Percentiles rank a stretch among this genome's conserved stretches.
phyloP scores from a whole-genome alignment of 2,329 filamentous ascomycete species.

The Apiospora kogelbergensis region DNA sequence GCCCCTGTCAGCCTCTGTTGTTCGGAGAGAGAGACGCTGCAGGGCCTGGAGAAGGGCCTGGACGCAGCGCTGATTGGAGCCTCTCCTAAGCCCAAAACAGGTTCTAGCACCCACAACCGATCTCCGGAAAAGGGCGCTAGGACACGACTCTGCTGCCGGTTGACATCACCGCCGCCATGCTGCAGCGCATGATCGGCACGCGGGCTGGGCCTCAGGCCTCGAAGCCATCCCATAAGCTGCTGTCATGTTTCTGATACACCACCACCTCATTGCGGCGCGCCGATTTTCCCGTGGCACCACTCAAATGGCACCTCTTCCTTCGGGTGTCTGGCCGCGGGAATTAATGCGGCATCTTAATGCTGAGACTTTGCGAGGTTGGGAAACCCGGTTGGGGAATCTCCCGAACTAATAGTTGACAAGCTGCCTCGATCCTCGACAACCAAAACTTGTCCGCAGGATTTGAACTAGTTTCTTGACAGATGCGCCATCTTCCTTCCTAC shows the following conservation, averaged over 20 bases:
- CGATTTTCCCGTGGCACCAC: neutral
- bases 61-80: neutral
- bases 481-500: neutral
- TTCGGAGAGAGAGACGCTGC: too few species aligned
- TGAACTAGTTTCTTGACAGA: neutral
- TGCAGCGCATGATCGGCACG: neutral
- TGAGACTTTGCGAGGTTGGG: neutral
- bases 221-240: neutral
- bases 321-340: neutral
- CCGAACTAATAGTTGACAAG: neutral
- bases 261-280: neutral
- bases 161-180: neutral
- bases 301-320: neutral
- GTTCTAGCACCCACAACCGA: neutral
- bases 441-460: neutral
- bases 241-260: neutral
- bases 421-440: neutral
- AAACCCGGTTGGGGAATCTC: neutral
- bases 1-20: neutral
- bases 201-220: neutral
- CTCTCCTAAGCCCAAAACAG: neutral
- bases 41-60: too few species aligned
- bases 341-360: neutral
- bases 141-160: neutral
- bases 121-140: neutral